These are phyloP conservation scores for Pseudocohnilembus persalinus DNA, from an alignment of 169 alveolate species.

Conservation along the genomic window DNA sequence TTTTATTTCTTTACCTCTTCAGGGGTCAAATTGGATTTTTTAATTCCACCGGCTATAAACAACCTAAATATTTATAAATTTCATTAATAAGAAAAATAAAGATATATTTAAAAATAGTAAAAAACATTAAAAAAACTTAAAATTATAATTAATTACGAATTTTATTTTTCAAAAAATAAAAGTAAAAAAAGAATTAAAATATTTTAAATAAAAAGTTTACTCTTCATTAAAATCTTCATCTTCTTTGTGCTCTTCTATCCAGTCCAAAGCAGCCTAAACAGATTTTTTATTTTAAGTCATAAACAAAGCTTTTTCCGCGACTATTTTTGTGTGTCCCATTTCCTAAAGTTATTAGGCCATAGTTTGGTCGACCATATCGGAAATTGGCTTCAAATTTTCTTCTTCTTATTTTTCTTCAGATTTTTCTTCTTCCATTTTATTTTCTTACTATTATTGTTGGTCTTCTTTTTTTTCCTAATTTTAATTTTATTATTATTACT, in stretches of 20 bases:
- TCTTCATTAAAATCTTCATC: slow-evolving; percentile 63
- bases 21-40: not conserved
- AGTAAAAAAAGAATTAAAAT: too few relatives aligned
- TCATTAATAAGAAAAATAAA: not conserved
- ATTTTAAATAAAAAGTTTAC: too few relatives aligned
- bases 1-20: slow-evolving; percentile 32
- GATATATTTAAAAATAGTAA: too few relatives aligned
- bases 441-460: not conserved
- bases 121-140: too few relatives aligned
- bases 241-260: slow-evolving; percentile 56
- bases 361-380: not conserved
- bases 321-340: slow-evolving; percentile 57
- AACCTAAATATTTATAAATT: not conserved
- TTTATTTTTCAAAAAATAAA: too few relatives aligned
- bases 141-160: too few relatives aligned
- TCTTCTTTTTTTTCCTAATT: not conserved
- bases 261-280: slow-evolving; percentile 55
- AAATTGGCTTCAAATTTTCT: not conserved
- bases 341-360: slow-evolving; percentile 14
- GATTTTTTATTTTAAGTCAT: slow-evolving; percentile 28
- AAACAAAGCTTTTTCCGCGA: slow-evolving; percentile 67
- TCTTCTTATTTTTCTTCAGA: not conserved
- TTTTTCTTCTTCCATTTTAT: not conserved
- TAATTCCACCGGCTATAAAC: not conserved
- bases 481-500: too few relatives aligned